Evolutionary conservation across 2,329 filamentous ascomycete genomes (phyloP), one percentile per base, ranked within the genome.

Genomic region (Anthostomella pinea): DNA sequence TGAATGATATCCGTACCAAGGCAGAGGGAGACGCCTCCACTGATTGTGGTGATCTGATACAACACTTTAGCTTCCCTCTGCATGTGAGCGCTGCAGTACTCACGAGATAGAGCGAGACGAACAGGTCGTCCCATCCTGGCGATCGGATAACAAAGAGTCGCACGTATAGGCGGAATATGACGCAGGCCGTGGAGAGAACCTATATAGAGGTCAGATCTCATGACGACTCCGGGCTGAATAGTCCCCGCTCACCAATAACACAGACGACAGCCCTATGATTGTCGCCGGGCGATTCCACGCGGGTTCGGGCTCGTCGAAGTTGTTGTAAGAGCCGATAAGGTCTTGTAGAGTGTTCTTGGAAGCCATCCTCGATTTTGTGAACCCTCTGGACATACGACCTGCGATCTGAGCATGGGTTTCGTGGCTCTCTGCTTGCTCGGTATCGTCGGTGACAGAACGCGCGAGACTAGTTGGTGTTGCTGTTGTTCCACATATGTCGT

Each of bases 91-190:
- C 5, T n/a, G n/a, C n/a, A n/a, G n/a, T n/a, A n/a, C 34, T 36
- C 43, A 49, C 46, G 15, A 41, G 36, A 16, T 41, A 51, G 22
- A 49, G 22, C 8, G 37, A 33, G n/a, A 54, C 39, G 17, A 51
- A 52, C 3, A 51, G 18, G 22, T 54, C 51, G 26, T 54, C 51
- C 49, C 48, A 54, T 13, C 51, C 49, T 13, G 39, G 44, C 15
- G 46, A 41, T 7, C 42, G 31, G 4, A 50, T 27, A 10, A 52
- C 32, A 14, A 27, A 40, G 8, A 52, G 24, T 15, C 51, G 48
- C 6, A 46, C 37, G 34, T 51, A 51, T 11, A 54, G 39, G 15
- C 51, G 51, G 11, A 47, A 47, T 5, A 42, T 5, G 8, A 54
- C 40, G 33, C 49, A 54, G 7, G 40, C 35, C 17, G 35, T 31